Evolutionary conservation across 805 yeast species (phyloP).

Genomic region (Myxozyma vanderwaltii): DNA sequence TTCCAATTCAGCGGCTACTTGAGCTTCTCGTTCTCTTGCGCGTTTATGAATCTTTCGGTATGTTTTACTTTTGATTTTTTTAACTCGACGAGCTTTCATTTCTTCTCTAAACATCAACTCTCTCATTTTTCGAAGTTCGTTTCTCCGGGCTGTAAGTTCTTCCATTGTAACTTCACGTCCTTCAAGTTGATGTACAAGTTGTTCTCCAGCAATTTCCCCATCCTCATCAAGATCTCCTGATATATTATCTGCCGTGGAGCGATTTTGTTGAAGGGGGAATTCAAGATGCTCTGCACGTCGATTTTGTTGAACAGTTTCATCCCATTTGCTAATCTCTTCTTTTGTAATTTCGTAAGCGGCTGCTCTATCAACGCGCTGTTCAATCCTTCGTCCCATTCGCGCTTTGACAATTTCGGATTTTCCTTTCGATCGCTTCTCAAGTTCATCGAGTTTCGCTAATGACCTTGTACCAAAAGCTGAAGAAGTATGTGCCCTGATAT

Average conservation of each 20-base stretch:
- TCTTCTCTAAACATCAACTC: conserved; percentile 97
- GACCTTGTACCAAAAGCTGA: conserved; percentile 57
- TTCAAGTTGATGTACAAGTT: conserved; percentile 69
- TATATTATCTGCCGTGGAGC: neutral
- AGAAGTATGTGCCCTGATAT: conserved; percentile 64
- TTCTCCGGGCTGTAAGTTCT: conserved; percentile 73
- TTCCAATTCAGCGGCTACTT: conserved; percentile 53
- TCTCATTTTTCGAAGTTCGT: conserved; percentile 86
- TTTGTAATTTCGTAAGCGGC: conserved; percentile 91
- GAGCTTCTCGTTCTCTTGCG: conserved; percentile 71
- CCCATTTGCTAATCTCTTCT: conserved; percentile 86
- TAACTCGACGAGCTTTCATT: conserved; percentile 82
- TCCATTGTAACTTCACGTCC: conserved; percentile 78
- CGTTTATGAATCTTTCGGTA: conserved; percentile 84
- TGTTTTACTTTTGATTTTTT: conserved; percentile 91
- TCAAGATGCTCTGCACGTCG: conserved; percentile 81
- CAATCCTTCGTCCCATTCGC: conserved; percentile 84
- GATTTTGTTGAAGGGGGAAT: conserved; percentile 63
- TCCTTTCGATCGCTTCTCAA: conserved; percentile 26
- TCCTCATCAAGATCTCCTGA: conserved; percentile 17
- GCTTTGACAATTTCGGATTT: conserved; percentile 59
- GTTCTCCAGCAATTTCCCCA: conserved; percentile 48
- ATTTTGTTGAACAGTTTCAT: conserved; percentile 74
- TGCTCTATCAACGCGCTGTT: conserved; percentile 77
- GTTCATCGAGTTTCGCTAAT: conserved; percentile 51